Evolutionary conservation across 2,329 filamentous ascomycete genomes (phyloP).

Genomic region (Calonectria hongkongensis): DNA sequence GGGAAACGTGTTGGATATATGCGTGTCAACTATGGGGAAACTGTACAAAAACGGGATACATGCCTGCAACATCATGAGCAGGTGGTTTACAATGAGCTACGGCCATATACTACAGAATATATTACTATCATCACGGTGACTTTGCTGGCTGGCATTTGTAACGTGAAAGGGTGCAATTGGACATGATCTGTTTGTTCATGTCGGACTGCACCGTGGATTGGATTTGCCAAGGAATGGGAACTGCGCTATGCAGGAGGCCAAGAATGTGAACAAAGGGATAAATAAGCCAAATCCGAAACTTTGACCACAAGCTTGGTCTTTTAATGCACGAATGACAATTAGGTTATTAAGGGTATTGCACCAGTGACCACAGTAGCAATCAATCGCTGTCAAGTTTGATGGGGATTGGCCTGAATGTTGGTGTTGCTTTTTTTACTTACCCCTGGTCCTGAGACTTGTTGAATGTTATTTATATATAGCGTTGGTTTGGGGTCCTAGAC

Average conservation of each 20-base stretch:
- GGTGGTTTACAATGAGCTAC: background rate
- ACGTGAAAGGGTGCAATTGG: background rate
- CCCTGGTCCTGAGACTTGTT: conserved; percentile 3
- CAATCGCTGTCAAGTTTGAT: background rate
- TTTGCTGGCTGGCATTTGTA: background rate
- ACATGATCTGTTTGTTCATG: no score
- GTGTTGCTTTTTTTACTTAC: background rate
- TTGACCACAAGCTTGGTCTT: background rate
- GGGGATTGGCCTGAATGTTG: background rate
- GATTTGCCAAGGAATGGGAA: background rate
- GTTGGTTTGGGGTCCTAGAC: background rate
- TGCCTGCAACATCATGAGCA: background rate
- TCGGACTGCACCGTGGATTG: background rate
- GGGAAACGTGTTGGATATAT: background rate
- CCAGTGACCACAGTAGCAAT: background rate
- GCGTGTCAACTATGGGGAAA: background rate
- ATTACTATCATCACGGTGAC: background rate
- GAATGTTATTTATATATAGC: no score
- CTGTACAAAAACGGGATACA: background rate
- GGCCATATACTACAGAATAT: conserved; percentile 3
- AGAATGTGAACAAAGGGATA: background rate
- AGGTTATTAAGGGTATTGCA: background rate
- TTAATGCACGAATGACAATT: background rate
- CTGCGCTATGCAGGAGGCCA: background rate
- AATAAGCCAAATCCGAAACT: conserved; percentile 2